phyloP scores from a whole-genome alignment of 2,329 filamentous ascomycete genomes.

The Ophiostoma australiae region DNA sequence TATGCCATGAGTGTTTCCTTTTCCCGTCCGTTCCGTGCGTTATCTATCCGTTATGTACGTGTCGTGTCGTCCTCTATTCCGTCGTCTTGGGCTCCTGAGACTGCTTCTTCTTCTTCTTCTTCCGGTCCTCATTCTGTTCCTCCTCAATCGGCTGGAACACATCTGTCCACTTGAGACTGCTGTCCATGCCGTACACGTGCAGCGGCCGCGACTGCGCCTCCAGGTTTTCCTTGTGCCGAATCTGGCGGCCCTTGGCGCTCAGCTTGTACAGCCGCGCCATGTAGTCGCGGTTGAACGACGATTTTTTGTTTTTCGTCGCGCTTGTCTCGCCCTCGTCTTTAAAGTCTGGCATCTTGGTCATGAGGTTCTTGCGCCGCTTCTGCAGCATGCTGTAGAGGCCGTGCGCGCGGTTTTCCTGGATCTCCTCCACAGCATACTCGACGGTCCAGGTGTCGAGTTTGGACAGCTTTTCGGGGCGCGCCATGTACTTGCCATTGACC shows the following conservation, averaged over 20 bases:
- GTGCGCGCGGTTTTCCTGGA: slow-evolving; percentile 17
- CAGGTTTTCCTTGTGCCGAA: slow-evolving; percentile 37
- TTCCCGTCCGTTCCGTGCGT: not conserved
- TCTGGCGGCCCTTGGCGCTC: slow-evolving; percentile 26
- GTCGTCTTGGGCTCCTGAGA: slow-evolving; percentile 10
- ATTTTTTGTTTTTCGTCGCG: not conserved
- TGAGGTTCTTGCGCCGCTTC: slow-evolving; percentile 24
- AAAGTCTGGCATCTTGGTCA: slow-evolving; percentile 8
- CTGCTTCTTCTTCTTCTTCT: slow-evolving; percentile 5
- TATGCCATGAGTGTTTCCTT: not conserved
- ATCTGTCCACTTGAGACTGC: slow-evolving; percentile 34
- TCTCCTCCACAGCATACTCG: slow-evolving; percentile 66
- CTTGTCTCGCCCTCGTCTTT: not conserved
- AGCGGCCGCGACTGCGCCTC: slow-evolving; percentile 45
- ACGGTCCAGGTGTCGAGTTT: slow-evolving; percentile 57
- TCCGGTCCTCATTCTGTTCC: slow-evolving; percentile 16
- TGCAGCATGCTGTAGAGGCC: slow-evolving; percentile 25
- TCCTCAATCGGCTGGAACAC: slow-evolving; percentile 32
- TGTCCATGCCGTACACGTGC: slow-evolving; percentile 44
- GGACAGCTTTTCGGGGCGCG: slow-evolving; percentile 52
- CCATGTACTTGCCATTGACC: slow-evolving; percentile 60
- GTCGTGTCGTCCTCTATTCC: not conserved
- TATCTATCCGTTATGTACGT: not conserved
- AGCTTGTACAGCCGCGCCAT: slow-evolving; percentile 24
- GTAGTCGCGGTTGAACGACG: slow-evolving; percentile 26